Base-by-base conservation (phyloP, 164 flowering plant genomes). In the Cinnamomum micranthum region DNA sequence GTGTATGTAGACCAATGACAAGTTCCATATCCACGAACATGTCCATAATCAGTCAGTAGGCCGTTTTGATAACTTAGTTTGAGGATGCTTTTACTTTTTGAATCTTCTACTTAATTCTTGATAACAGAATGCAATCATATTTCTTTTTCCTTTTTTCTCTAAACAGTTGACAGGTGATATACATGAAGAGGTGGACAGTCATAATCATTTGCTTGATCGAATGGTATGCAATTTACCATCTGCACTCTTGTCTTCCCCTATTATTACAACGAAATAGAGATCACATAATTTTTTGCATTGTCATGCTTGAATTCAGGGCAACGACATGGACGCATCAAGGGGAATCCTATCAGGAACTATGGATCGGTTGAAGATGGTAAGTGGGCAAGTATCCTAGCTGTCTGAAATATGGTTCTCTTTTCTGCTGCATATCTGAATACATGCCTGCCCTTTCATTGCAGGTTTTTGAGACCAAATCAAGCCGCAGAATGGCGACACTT, bases 381-480 rank as follows among this genome's bases (percentile, higher is more conserved):
- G 25, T 58, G 5, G 9, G 50, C 31, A 19, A 52, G 33, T 35
- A 68, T 58, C 31, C 11, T 12, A 6, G 47, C 63, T 20, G 10
- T 55, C n/a, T 4, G 20, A 19, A 28, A 20, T 41, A 2, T 13
- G 14, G 2, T 28, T 58, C 1, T 11, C 60, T 4, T 74, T 50
- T 70, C 33, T 77, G 11, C 19, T 25, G 27, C 67, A 64, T 64
- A 3, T 22, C 31, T 66, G 41, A 14, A 66, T 27, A 27, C n/a
- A 6, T 7, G 28, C 68, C 24, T 41, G 35, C 3, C 35, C 65
- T 23, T 70, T 59, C 12, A n/a, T 50, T 58, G 35, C 72, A 93
- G 98, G 97, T 90, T 9, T 87, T 90, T 77, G 95, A 92, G 81
- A 89, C 87, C 82, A 93, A 88, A 82, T 89, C 98, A 58, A 89